Base-by-base conservation (phyloP, 192 early-diverging fungal genomes). In the Coemansia sp. region DNA sequence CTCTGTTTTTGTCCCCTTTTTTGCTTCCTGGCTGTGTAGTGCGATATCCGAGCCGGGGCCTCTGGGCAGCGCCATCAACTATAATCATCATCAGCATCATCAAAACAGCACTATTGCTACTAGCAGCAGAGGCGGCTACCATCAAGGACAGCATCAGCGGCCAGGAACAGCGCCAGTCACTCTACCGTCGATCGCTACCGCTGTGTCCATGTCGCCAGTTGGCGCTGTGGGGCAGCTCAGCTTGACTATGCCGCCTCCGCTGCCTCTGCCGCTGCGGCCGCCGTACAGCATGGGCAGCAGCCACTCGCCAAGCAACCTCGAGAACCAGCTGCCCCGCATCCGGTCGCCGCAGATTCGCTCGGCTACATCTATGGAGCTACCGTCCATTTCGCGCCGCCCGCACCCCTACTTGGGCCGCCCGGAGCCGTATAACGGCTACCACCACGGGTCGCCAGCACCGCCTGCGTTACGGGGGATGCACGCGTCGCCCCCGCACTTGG, bases 321-420 rank as follows among this genome's bases (percentile, higher is more conserved):
- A 68, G 19, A 59, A 60, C 60, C 70, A 73, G 71, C 64, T 81
- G 45, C 74, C 74, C 55, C 74, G 78, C 32, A 73, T 76, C 68
- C 74, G 68, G 50, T 75, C 73, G 21, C 70, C 78, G 12, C 73
- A 62, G 64, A 29, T 67, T 59, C 70, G 67, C 63, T 58, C 73
- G 3, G 51, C 71, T 1, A 55, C 78, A 5, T 55, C 70, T 0
- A 50, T 76, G 36, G 78, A 81, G 23, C 68, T 73, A 48, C 74
- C 70, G 27, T 44, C 74, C 0, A 51, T 81, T 39, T 70, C 78
- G 11, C 65, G 67, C n/a, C 78, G 78, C 31, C 67, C 78, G 17
- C 78, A 81, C 55, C 78, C 78, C 5, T 76, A 76, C 44, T 25
- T 66, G 36, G 58, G 37, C 23, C 67, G 71, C 67, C 10, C 41